Base-by-base conservation (phyloP, 441 rosid genomes). In the Breynia disticha region DNA sequence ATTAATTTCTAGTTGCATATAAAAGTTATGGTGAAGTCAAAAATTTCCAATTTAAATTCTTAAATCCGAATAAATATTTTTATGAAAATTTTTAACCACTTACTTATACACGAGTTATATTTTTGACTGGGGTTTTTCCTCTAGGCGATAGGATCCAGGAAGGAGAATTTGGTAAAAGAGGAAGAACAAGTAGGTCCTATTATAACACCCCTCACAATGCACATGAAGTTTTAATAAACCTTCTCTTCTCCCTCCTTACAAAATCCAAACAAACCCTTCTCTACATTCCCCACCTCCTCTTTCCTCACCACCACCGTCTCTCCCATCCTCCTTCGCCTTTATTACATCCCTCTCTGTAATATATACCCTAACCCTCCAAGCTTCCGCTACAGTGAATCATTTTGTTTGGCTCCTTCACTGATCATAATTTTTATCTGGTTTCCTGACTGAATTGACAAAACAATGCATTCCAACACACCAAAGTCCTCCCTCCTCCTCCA, bases 401-500 rank as follows among this genome's bases (percentile, higher is more conserved):
- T 42, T 14, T 45, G 11, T 37, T 37, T 5, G n/a, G n/a, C n/a
- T n/a, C n/a, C n/a, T n/a, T n/a, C n/a, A n/a, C n/a, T n/a, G n/a
- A n/a, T n/a, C n/a, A n/a, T n/a, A n/a, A n/a, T n/a, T n/a, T n/a
- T n/a, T n/a, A n/a, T n/a, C n/a, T n/a, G n/a, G n/a, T n/a, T n/a
- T 28, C 35, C 35, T 4, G 8, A 28, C 46, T 15, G 35, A 19
- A 9, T 10, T 57, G 7, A 22, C 16, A 6, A 46, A 24, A 42
- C 52, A 60, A 90, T 86, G 87, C 87, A 83, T 19, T 69, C 80
- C 18, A 64, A 59, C 54, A 67, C 79, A 45, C 77, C 67, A 0
- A 72, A 63, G 17, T 71, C 80, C 37, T 70, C 86, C 5, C 53
- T 74, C 42, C 38, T 84, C n/a, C 74, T 72, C 61, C 78, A 75